phyloP scores from a whole-genome alignment of 441 rosid species.

The Rhodomyrtus psidioides region DNA sequence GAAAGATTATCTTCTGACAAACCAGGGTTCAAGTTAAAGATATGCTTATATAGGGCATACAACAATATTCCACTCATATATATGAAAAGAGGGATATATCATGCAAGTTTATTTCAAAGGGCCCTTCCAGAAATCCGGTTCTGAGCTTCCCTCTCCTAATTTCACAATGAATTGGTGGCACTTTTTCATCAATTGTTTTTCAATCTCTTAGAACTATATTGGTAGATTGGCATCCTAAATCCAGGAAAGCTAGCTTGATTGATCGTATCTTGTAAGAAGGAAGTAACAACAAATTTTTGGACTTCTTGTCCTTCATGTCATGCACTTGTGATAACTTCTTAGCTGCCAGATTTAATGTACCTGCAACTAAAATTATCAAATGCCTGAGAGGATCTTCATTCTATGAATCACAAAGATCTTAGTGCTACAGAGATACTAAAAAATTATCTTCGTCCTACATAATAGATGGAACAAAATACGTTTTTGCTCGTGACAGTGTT shows the following conservation, averaged over 20 bases:
- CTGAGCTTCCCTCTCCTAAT: not conserved
- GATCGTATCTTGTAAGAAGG: not conserved
- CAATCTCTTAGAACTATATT: not conserved
- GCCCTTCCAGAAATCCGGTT: not conserved
- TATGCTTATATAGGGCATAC: not conserved
- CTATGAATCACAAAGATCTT: not conserved
- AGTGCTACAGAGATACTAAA: not conserved
- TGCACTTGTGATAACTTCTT: not conserved
- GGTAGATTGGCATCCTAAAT: not conserved
- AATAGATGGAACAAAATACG: not conserved
- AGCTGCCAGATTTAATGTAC: not conserved
- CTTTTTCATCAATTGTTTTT: not conserved
- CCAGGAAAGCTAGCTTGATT: not conserved
- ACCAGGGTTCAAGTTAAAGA: not conserved
- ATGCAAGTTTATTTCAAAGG: not conserved
- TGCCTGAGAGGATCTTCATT: not conserved
- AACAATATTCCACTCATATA: not conserved
- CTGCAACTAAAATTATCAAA: not conserved
- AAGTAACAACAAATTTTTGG: not conserved
- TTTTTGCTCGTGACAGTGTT: not conserved
- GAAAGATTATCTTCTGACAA: not conserved
- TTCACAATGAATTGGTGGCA: not conserved
- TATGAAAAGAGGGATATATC: not conserved
- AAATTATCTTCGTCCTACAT: not conserved
- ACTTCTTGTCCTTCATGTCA: not conserved